These are phyloP conservation scores for Fomitopsis palustris DNA, from an alignment of 1,284 basidiomycete genomes.

Conservation along the genomic window DNA sequence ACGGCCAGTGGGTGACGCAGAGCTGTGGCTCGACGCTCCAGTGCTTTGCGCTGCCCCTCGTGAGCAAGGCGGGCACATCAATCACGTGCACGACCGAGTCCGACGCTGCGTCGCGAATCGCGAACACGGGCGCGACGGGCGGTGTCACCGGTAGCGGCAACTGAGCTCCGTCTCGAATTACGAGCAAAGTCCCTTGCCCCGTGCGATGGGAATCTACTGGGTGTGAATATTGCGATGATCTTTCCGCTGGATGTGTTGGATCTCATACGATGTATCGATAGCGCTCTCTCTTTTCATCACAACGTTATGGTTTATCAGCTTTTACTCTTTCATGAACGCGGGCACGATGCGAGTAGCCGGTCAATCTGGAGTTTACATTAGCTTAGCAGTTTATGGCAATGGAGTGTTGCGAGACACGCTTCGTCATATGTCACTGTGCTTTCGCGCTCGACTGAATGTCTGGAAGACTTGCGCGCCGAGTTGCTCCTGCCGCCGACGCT, in stretches of 20 bases:
- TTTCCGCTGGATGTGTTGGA: not conserved
- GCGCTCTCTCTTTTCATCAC: not conserved
- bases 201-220: not conserved
- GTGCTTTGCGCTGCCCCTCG: slow-evolving; percentile 58
- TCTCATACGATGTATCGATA: not conserved
- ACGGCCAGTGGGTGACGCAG: slow-evolving; percentile 38
- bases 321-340: not conserved
- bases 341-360: not conserved
- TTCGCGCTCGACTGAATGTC: not conserved
- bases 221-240: not conserved
- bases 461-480: too few relatives aligned
- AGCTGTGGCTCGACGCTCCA: slow-evolving; percentile 36
- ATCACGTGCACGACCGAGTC: slow-evolving; percentile 49
- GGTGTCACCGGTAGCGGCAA: slow-evolving; percentile 28
- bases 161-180: not conserved
- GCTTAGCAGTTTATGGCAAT: not conserved
- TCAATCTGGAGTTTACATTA: not conserved
- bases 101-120: slow-evolving; percentile 51
- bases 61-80: slow-evolving; percentile 52
- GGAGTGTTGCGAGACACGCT: not conserved
- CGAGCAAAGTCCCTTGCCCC: not conserved
- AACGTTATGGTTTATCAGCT: not conserved
- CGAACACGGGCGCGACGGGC: slow-evolving; percentile 45
- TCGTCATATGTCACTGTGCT: not conserved
- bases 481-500: too few relatives aligned